Percentiles rank a stretch among this genome's conserved stretches.
phyloP scores from a whole-genome alignment of 495 filamentous ascomycete species.

The Penicillium argentinense region DNA sequence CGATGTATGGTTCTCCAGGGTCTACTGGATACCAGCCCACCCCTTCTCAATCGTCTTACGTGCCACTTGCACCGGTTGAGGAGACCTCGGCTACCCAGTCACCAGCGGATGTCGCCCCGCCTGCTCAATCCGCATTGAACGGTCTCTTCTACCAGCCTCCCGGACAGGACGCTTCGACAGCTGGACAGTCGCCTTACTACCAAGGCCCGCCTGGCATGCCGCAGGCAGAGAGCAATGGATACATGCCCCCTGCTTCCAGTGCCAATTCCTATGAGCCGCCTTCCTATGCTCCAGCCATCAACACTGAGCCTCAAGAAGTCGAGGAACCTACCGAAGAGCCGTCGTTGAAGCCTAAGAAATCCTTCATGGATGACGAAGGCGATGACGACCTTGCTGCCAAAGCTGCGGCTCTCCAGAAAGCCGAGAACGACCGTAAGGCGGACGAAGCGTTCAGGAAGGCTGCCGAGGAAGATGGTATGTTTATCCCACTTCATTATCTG shows the following conservation, averaged over 20 bases:
- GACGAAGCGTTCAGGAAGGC: slow-evolving; percentile 81
- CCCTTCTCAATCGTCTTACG: slow-evolving; percentile 49
- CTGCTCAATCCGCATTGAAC: slow-evolving; percentile 24
- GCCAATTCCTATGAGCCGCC: slow-evolving; percentile 38
- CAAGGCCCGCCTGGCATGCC: slow-evolving; percentile 29
- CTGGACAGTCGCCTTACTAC: slow-evolving; percentile 20
- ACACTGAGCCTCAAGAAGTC: slow-evolving; percentile 28
- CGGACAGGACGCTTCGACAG: slow-evolving; percentile 10
- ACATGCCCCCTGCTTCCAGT: slow-evolving; percentile 11
- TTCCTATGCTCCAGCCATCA: slow-evolving; percentile 25
- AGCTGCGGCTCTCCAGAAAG: slow-evolving; percentile 53
- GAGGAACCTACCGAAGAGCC: slow-evolving; percentile 40
- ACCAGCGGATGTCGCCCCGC: slow-evolving; percentile 17
- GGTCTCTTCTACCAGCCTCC: slow-evolving; percentile 29
- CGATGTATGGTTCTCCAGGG: slow-evolving; percentile 38
- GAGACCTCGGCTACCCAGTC: slow-evolving; percentile 38
- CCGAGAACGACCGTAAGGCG: slow-evolving; percentile 53
- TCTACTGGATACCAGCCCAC: slow-evolving; percentile 45
- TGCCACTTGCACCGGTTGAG: slow-evolving; percentile 48
- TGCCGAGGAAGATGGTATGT: slow-evolving; percentile 79
- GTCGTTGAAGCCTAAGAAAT: slow-evolving; percentile 66
- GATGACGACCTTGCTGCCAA: slow-evolving; percentile 50
- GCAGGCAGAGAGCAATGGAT: slow-evolving; percentile 9
- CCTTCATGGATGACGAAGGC: slow-evolving; percentile 74
- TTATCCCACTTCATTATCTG: too few relatives aligned